Conservation (phyloP, 441 rosid genomes). For the Gossypium schwendimanii region DNA sequence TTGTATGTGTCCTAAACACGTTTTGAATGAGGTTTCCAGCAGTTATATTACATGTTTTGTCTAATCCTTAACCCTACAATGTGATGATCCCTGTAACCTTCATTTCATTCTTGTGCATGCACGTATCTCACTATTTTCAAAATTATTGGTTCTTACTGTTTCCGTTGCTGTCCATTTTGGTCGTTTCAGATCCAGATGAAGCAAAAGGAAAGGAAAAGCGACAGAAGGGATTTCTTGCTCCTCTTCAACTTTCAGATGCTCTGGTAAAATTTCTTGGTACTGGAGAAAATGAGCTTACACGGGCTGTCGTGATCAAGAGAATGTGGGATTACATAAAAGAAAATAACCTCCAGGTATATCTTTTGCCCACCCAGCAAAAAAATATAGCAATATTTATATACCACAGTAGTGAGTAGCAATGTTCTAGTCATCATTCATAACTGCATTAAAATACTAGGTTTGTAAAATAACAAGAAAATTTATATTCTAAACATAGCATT, state of each 20-base stretch:
- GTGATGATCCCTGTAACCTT: not conserved
- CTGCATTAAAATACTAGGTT: not conserved
- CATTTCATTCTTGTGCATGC: not conserved
- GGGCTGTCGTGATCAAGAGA: slow-evolving; percentile 44
- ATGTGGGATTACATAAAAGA: slow-evolving; percentile 60
- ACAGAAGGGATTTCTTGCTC: slow-evolving; percentile 48
- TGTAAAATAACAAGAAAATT: not conserved
- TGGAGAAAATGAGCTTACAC: slow-evolving; percentile 41
- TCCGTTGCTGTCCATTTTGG: not conserved
- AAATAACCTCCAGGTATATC: slow-evolving; percentile 46
- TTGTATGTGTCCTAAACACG: not conserved
- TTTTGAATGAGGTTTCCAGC: not conserved
- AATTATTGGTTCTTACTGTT: not conserved
- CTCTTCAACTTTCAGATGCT: slow-evolving; percentile 53
- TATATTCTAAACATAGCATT: slow-evolving; percentile 10
- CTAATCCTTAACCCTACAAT: not conserved
- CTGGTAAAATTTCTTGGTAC: slow-evolving; percentile 48
- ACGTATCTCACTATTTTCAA: not conserved
- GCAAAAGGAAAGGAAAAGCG: slow-evolving; percentile 38
- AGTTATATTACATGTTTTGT: not conserved
- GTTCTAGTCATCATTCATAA: not conserved
- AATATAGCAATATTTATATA: not conserved
- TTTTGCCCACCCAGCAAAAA: not conserved
- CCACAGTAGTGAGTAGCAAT: not conserved
- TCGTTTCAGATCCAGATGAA: slow-evolving; percentile 31